phyloP scores from a whole-genome alignment of 2,329 filamentous ascomycete species.

The Amesomyces nigricolor region DNA sequence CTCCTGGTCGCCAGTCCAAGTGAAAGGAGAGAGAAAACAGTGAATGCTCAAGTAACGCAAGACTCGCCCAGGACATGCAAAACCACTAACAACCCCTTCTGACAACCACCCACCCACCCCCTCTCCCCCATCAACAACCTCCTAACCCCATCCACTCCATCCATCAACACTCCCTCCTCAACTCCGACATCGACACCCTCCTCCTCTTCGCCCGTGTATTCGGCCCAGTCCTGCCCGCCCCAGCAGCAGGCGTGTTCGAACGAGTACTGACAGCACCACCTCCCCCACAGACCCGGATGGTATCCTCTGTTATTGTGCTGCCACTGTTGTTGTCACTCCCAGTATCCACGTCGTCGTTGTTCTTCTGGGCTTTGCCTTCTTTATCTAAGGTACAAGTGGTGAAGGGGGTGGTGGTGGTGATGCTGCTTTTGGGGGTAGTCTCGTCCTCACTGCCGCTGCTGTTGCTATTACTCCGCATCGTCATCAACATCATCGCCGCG shows the following conservation, averaged over 20 bases:
- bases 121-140: no score
- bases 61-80: neutral
- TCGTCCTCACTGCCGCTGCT: neutral
- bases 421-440: neutral
- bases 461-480: constrained; percentile 33
- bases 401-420: neutral
- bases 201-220: constrained; percentile 10
- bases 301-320: neutral
- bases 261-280: no score
- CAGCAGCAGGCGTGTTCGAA: neutral
- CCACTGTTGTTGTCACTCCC: neutral
- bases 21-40: neutral
- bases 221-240: neutral
- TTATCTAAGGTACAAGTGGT: no score
- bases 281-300: no score
- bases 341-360: no score
- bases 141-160: neutral
- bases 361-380: no score
- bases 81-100: neutral
- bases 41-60: neutral
- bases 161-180: neutral
- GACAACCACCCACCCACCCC: neutral
- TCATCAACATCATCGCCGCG: constrained; percentile 44
- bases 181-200: neutral
- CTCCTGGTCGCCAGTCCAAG: neutral